phyloP scores from a whole-genome alignment of 2,329 filamentous ascomycete species.

The Aureobasidium lini region DNA sequence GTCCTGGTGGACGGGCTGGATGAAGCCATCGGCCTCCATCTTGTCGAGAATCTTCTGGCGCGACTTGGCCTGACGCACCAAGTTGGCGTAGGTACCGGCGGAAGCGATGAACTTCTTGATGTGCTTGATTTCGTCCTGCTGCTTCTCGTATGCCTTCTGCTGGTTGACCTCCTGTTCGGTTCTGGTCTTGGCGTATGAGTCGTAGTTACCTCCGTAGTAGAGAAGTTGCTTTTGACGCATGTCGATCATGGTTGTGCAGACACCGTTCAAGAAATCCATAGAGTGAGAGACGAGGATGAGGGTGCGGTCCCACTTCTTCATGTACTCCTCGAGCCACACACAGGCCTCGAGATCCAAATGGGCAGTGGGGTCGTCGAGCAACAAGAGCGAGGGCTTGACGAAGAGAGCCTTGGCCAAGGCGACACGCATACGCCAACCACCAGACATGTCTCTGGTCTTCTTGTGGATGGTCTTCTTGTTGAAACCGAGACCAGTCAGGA shows the following conservation, averaged over 20 bases:
- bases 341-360: conserved; percentile 99
- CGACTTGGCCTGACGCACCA: conserved; percentile 97
- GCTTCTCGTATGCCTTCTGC: conserved; percentile 97
- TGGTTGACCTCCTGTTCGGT: conserved; percentile 94
- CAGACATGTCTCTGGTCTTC: conserved; percentile 99
- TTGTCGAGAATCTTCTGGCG: conserved; percentile 99
- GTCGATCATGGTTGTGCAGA: conserved; percentile 97
- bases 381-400: conserved; percentile 89
- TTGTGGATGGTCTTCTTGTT: conserved; percentile 97
- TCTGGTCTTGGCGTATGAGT: conserved; percentile 89
- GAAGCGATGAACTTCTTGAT: conserved; percentile 99
- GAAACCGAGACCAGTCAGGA: conserved; percentile 97
- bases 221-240: conserved; percentile 84
- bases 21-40: conserved; percentile 99
- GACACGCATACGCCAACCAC: conserved; percentile 99
- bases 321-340: conserved; percentile 98
- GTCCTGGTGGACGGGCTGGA: conserved; percentile 80
- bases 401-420: conserved; percentile 95
- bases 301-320: conserved; percentile 99
- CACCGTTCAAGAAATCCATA: conserved; percentile 98
- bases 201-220: conserved; percentile 99
- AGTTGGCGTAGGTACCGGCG: conserved; percentile 98
- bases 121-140: conserved; percentile 97
- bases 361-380: conserved; percentile 96
- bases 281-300: conserved; percentile 95